Base-by-base conservation (phyloP, 2,329 filamentous ascomycete species). In the Claviceps quebecensis region DNA sequence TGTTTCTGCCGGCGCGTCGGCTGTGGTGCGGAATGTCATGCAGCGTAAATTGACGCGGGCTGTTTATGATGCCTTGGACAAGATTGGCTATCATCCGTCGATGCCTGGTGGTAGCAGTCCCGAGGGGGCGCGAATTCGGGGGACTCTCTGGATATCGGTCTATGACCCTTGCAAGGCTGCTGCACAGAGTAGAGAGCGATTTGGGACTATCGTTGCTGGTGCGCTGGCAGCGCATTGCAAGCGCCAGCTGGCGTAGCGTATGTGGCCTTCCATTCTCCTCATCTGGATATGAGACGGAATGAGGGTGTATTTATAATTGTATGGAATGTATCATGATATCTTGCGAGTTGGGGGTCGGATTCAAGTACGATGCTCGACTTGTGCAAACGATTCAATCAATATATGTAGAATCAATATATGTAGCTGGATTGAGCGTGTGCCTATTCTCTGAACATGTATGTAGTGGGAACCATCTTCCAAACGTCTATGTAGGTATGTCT, bases 61-160 rank as follows among this genome's bases (percentile, higher is more conserved):
- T 26, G 51, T 68, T 17, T 65, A 62, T 54, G 23, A 38, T 17
- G 58, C 60, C 3, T 49, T 68, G 47, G 55, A 59, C 40, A 54
- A 58, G 5, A 51, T 61, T 45, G 63, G 64, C 19, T 61, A 63
- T 45, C 49, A 16, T 17, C 13, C 53, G 7, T 46, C 43, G 40
- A 43, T 14, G 26, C 44, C 58, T 47, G 45, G 57, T 1, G 22
- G 49, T 2, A 54, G 57, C 1, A 26, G 49, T 2, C 54, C 47
- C 3, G 29, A 2, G 37, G 41, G 13, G 51, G 38, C 14, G 55
- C 44, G 46, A 51, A 56, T 65, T 2, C 43, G 53, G 13, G 63
- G 63, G 0, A 64, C 63, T 1, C 43, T 64, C 4, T 61, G 60
- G 60, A 19, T 63, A 1, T 56, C 49, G 2, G 13, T 62, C 8